Base-by-base conservation (phyloP, 768 basidiomycete genomes). In the Sutorius australiensis region DNA sequence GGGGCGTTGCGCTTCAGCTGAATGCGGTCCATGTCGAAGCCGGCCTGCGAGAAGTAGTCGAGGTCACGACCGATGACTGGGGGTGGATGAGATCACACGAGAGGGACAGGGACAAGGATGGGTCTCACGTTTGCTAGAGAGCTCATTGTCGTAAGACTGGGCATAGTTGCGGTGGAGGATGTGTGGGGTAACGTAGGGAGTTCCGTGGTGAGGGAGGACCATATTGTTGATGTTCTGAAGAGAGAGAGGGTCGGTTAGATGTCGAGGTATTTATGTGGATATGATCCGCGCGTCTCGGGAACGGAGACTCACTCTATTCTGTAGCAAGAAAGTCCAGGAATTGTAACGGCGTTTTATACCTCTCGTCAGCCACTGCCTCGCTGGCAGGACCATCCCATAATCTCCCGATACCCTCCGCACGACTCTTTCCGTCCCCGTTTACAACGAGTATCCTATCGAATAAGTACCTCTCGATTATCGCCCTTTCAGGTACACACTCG, bases 1-100 rank as follows among this genome's bases (percentile, higher is more conserved):
- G 92, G 81, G 2, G 92, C 92, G 60, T 95, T 95, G 73, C 92
- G 90, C 75, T 92, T 95, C 73, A 99, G 80, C 70, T 93, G 89
- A 73, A 98, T 93, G 62, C 89, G 84, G 66, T 95, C 89, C 89
- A 98, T 97, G 76, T 99, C 95, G 75, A 99, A 98, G 56, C 97
- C 97, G 53, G 97, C 95, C 72, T 97, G 89, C 36, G 95, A 98
- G 83, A 97, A 97, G 76, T 94, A 92, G 70, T 93, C 89, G 65
- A 98, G 82, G 68, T 98, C 95, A 62, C 81, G 85, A 64, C 92
- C 93, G 64, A 95, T 87, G 69, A 95, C 92, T 94, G 71, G 31
- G 48, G 45, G 59, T 50, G 33, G 38, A 44, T 57, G 53, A 54
- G 59, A 27, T 53, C 24, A 50, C 21, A 38, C 55, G 51, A 57